A percentile compares a stretch with the other conserved stretches of the same genome.
Evolutionary conservation across 352 stramenopile species (phyloP).

Genomic region (Pythium insidiosum): DNA sequence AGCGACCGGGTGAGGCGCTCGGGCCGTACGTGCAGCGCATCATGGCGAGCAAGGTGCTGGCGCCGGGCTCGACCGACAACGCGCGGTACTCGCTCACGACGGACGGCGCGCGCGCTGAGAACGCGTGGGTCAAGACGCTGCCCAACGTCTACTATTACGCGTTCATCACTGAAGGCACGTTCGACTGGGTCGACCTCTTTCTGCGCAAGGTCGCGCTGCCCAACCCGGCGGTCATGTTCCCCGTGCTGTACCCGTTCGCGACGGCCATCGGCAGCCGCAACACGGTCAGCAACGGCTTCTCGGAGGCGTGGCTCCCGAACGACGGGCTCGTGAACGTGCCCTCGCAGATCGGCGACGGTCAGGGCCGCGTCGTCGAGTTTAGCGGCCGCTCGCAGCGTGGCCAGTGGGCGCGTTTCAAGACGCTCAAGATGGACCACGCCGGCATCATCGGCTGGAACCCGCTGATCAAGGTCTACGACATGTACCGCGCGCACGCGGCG

Average conservation of each 20-base stretch:
- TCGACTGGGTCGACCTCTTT: conserved; percentile 18
- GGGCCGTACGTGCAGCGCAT: conserved; percentile 3
- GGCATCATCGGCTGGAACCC: conserved; percentile 4
- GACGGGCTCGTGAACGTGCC: conserved; percentile 17
- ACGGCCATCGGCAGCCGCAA: conserved; percentile 30
- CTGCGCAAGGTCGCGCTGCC: conserved; percentile 29
- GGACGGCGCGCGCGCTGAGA: conserved; percentile 23
- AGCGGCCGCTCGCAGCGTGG: conserved; percentile 8
- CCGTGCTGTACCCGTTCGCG: conserved; percentile 20
- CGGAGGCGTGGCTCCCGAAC: conserved; percentile 29
- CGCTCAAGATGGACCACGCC: conserved; percentile 11
- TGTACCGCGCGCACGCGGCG: conserved; percentile 7
- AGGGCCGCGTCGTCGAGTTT: conserved; percentile 8
- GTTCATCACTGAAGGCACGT: conserved; percentile 26
- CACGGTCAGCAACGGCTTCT: conserved; percentile 15
- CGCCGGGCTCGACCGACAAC: conserved; percentile 28
- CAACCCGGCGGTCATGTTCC: conserved; percentile 25
- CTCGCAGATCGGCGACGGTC: conserved; percentile 17
- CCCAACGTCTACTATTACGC: conserved; percentile 45
- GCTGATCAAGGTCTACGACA: not conserved
- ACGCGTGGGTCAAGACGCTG: conserved; percentile 35
- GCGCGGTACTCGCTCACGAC: conserved; percentile 25
- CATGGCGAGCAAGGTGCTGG: conserved; percentile 17
- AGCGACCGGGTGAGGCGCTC: conserved; percentile 1
- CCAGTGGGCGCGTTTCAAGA: conserved; percentile 9